phyloP scores from a whole-genome alignment of 352 stramenopile genomes.

The Phytophthora sp. region DNA sequence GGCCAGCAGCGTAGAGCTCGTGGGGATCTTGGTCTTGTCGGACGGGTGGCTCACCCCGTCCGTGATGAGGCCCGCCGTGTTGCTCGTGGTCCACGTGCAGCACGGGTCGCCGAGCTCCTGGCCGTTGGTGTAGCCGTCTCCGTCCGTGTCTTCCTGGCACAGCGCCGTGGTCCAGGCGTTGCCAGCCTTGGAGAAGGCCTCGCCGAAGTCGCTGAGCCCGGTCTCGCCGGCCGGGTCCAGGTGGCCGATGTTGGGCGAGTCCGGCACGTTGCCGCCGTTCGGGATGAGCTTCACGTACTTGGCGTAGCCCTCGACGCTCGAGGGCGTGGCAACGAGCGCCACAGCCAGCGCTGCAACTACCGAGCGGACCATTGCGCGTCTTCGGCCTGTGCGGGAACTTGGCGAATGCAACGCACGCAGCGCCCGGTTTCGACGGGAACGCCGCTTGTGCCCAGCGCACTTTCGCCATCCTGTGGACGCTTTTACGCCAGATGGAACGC shows the following conservation, averaged over 20 bases:
- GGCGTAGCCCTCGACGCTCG: constrained; percentile 33
- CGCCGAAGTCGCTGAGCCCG: constrained; percentile 69
- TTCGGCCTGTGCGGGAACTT: constrained; percentile 21
- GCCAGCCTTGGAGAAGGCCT: constrained; percentile 57
- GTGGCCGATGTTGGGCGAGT: constrained; percentile 60
- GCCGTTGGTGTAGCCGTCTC: constrained; percentile 86
- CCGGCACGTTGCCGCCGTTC: constrained; percentile 60
- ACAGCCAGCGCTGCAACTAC: constrained; percentile 11
- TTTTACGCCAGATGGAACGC: constrained; percentile 27
- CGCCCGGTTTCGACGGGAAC: not conserved
- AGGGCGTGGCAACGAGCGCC: constrained; percentile 5
- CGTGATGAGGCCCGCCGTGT: constrained; percentile 51
- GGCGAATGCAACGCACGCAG: constrained; percentile 7
- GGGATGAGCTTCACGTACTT: constrained; percentile 59
- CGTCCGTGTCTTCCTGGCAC: constrained; percentile 75
- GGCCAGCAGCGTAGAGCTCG: constrained; percentile 50
- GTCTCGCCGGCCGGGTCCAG: constrained; percentile 45
- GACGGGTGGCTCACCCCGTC: constrained; percentile 67
- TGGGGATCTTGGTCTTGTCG: constrained; percentile 60
- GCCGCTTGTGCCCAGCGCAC: constrained; percentile 8
- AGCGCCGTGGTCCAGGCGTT: constrained; percentile 55
- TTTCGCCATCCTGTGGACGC: constrained; percentile 20
- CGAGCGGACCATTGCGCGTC: constrained; percentile 9
- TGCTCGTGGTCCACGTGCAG: constrained; percentile 72
- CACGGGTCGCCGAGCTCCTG: constrained; percentile 86